Evolutionary conservation across 2,329 filamentous ascomycete species (phyloP).

Genomic region (Pyricularia grisea): DNA sequence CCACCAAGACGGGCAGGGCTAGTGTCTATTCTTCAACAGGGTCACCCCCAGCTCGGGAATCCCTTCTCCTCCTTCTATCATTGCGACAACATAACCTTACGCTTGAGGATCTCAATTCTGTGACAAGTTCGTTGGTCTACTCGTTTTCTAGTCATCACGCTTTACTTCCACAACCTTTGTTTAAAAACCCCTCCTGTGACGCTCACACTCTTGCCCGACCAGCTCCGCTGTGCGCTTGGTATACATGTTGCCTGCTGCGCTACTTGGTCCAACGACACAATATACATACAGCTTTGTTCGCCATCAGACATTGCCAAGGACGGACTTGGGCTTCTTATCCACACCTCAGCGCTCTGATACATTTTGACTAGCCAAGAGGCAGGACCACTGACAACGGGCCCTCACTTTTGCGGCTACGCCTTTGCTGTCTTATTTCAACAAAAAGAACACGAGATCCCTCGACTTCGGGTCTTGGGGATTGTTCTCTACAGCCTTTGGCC

Average conservation of each 20-base stretch:
- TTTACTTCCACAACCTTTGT: neutral
- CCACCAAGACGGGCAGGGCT: neutral
- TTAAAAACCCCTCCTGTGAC: neutral
- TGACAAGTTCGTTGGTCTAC: neutral
- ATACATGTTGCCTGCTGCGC: neutral
- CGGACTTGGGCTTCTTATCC: neutral
- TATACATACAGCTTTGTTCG: neutral
- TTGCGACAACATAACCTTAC: neutral
- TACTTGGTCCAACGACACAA: neutral
- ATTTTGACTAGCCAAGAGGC: neutral
- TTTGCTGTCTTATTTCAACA: neutral
- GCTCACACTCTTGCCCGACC: neutral
- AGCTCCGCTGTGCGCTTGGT: neutral
- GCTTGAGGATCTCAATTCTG: neutral
- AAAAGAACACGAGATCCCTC: neutral
- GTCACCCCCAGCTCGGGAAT: slow-evolving; percentile 29
- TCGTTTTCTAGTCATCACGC: neutral
- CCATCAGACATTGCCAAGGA: neutral
- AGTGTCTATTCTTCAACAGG: slow-evolving; percentile 28
- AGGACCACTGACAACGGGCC: neutral
- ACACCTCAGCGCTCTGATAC: neutral
- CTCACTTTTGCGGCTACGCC: neutral
- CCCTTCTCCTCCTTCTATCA: neutral
- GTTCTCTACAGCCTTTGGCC: neutral
- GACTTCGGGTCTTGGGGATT: neutral